phyloP scores from a whole-genome alignment of 176 grass and related monocot genomes.

The Ananas comosus region DNA sequence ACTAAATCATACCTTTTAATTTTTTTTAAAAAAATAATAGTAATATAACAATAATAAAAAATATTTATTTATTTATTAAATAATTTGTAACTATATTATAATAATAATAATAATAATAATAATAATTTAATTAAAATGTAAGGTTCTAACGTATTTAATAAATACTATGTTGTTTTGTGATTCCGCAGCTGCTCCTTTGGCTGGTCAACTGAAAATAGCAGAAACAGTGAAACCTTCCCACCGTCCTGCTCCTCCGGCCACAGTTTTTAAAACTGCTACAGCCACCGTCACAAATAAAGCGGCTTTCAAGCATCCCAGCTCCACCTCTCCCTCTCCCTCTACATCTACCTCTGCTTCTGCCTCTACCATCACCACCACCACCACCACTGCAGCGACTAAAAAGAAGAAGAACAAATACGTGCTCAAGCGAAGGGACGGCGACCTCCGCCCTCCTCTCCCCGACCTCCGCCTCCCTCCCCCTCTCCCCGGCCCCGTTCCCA shows the following conservation, averaged over 20 bases:
- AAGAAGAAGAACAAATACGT: slow-evolving; percentile 78
- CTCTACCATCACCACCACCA: not conserved
- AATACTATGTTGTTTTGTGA: not conserved
- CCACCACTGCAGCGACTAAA: not conserved
- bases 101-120: too few relatives aligned
- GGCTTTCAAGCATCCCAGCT: not conserved
- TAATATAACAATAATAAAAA: too few relatives aligned
- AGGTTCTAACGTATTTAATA: too few relatives aligned
- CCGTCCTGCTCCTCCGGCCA: too few relatives aligned
- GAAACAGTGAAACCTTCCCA: slow-evolving; percentile 2
- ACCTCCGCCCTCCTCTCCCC: not conserved
- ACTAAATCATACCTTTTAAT: too few relatives aligned
- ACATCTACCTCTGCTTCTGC: too few relatives aligned
- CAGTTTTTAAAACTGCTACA: too few relatives aligned
- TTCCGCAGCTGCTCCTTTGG: slow-evolving; percentile 27
- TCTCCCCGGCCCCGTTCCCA: not conserved
- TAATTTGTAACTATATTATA: too few relatives aligned
- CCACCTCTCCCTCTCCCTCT: slow-evolving; percentile 6
- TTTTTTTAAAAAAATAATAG: too few relatives aligned
- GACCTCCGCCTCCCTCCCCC: slow-evolving; percentile 1
- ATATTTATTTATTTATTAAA: too few relatives aligned
- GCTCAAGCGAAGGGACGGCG: slow-evolving; percentile 74
- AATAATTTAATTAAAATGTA: too few relatives aligned
- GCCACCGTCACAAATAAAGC: slow-evolving; percentile 8
- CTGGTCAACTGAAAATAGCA: slow-evolving; percentile 23